Evolutionary conservation across 2,329 filamentous ascomycete genomes (phyloP).

Genomic region (Hymenoscyphus fraxineus): DNA sequence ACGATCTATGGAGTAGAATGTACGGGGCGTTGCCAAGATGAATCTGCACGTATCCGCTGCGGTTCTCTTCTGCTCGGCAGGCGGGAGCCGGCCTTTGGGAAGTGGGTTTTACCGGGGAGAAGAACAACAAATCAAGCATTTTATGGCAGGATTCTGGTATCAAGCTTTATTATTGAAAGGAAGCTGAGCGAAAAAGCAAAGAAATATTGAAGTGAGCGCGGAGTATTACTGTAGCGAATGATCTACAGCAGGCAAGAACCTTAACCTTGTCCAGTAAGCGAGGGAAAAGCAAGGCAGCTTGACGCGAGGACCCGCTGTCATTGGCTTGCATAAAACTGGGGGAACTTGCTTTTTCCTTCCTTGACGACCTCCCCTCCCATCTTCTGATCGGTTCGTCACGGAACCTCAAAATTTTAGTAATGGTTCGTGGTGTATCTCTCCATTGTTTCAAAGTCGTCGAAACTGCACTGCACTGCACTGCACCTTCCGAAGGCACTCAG

Average conservation of each 20-base stretch:
- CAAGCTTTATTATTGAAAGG: not conserved
- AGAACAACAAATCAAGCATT: not conserved
- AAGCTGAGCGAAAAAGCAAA: not conserved
- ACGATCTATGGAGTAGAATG: not conserved
- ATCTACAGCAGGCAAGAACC: constrained; percentile 1
- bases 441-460: not conserved
- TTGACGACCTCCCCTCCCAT: not conserved
- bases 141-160: not conserved
- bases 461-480: not conserved
- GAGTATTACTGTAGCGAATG: not conserved
- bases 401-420: not conserved
- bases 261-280: not conserved
- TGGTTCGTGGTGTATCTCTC: not conserved
- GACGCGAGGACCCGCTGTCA: constrained; percentile 2
- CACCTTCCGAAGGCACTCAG: not conserved
- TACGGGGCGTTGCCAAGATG: constrained; percentile 1
- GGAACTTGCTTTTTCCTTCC: not conserved
- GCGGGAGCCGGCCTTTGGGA: constrained; percentile 5
- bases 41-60: not conserved
- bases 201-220: not conserved
- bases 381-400: not conserved
- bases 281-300: constrained; percentile 2
- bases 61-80: not conserved
- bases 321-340: not conserved
- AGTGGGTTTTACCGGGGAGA: not conserved